These are phyloP conservation scores for Pascua guehoae DNA, from an alignment of 1,284 basidiomycete species.

Conservation along the genomic window DNA sequence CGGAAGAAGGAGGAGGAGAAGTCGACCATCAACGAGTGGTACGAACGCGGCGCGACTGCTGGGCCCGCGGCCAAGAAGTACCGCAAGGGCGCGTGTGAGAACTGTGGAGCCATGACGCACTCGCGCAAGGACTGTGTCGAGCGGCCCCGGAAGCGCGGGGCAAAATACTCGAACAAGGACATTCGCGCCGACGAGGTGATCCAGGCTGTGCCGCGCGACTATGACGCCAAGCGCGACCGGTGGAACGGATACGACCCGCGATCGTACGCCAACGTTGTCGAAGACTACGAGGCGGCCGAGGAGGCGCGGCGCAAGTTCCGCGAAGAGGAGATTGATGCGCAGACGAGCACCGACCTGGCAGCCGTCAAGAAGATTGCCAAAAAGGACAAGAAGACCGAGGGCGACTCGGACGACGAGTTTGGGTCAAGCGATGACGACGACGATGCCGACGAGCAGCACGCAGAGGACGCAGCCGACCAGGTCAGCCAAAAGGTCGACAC, in stretches of 20 bases:
- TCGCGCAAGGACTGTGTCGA: conserved; percentile 89
- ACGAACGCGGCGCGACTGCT: conserved; percentile 79
- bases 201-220: conserved; percentile 74
- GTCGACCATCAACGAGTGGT: conserved; percentile 82
- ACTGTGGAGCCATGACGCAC: conserved; percentile 96
- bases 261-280: conserved; percentile 79
- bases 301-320: conserved; percentile 80
- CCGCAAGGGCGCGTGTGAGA: conserved; percentile 96
- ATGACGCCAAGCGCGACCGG: conserved; percentile 91
- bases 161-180: conserved; percentile 85
- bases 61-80: conserved; percentile 92
- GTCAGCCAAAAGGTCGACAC: conserved; percentile 97
- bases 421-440: conserved; percentile 87
- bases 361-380: conserved; percentile 79
- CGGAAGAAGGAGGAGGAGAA: conserved; percentile 58
- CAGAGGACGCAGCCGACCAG: conserved; percentile 93
- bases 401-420: conserved; percentile 76
- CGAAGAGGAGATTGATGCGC: conserved; percentile 96
- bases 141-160: conserved; percentile 91
- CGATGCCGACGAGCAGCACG: conserved; percentile 91
- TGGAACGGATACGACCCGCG: conserved; percentile 98
- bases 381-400: conserved; percentile 62
- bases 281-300: conserved; percentile 92
- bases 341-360: conserved; percentile 77
- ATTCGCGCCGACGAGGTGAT: conserved; percentile 89